Base-by-base conservation (phyloP, 306 rosid species). In the Quercus variabilis region DNA sequence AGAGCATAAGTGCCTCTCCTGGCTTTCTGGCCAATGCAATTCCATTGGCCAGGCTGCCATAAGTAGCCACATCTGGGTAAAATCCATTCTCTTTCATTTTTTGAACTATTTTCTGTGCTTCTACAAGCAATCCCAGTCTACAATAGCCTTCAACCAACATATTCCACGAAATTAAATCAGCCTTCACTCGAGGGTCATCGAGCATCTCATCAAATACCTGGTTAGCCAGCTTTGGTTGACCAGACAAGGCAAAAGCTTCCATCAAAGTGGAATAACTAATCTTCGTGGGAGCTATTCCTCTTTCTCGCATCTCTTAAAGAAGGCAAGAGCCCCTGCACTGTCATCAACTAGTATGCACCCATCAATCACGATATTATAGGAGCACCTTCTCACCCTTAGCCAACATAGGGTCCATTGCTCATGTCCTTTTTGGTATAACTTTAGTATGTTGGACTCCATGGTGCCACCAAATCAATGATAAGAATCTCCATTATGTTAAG, bases 141-240 rank as follows among this genome's bases (percentile, higher is more conserved):
- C 98, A 90, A 82, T 92, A 95, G 55, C 92, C 99, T 90, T 95
- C 97, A 41, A 95, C 90, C 95, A 95, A 80, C 97, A 95, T 90
- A 74, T 95, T 95, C 99, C 99, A 92, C 0, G 98, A 95, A 4
- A 95, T 78, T 35, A 87, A 68, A 88, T 95, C 99, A 33, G 71
- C 96, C 86, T 88, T 95, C 82, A 92, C 96, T 5, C 95, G 88
- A 57, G 91, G 87, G 72, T 95, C 98, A 33, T 83, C 79, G 23
- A 85, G 83, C 99, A 95, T 95, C 81, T 95, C 99, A 43, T 89
- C 92, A 3, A 95, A 95, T 46, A 95, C 98, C 85, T 87, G 90
- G 77, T 87, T 86, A n/a, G 99, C 99, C 49, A 95, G 87, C 94
- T 95, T 95, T 1, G 98, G 98, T 78, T 95, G 98, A 59, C 96